phyloP scores from a whole-genome alignment of 306 rosid genomes.

The Lathyrus aphaca region DNA sequence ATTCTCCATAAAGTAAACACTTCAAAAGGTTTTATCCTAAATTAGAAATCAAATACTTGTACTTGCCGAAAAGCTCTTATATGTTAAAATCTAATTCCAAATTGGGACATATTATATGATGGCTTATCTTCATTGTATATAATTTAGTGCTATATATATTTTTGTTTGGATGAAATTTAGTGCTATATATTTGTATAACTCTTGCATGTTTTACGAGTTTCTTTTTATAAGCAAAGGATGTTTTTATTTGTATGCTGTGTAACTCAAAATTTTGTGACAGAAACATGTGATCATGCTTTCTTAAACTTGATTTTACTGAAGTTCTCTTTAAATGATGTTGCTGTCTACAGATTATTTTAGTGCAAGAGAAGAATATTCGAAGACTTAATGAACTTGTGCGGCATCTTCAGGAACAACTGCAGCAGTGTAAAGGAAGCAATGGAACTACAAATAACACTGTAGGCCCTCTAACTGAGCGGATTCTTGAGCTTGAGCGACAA shows the following conservation, averaged over 20 bases:
- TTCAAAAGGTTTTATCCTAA: background rate
- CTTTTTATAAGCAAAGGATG: background rate
- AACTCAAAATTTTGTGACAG: background rate
- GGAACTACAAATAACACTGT: slow-evolving; percentile 51
- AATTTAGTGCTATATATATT: slow-evolving; percentile 1
- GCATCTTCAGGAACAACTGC: slow-evolving; percentile 69
- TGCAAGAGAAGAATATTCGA: slow-evolving; percentile 76
- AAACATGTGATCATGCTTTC: slow-evolving; percentile 8
- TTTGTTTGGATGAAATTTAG: background rate
- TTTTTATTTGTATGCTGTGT: background rate
- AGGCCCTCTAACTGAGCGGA: slow-evolving; percentile 52
- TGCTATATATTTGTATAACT: background rate
- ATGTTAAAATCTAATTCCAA: background rate
- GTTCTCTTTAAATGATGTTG: slow-evolving; percentile 30
- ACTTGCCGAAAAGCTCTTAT: background rate
- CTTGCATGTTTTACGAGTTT: background rate
- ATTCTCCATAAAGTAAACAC: background rate
- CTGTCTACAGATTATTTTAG: slow-evolving; percentile 61
- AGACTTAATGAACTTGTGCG: slow-evolving; percentile 72
- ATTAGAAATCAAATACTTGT: slow-evolving; percentile 5
- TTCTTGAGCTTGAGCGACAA: slow-evolving; percentile 63
- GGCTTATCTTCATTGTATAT: slow-evolving; percentile 20
- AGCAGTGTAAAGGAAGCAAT: slow-evolving; percentile 58
- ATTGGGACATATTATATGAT: background rate
- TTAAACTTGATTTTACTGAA: slow-evolving; percentile 15